Base-by-base conservation (phyloP, 768 basidiomycete species). In the Pulveroboletus sp. region DNA sequence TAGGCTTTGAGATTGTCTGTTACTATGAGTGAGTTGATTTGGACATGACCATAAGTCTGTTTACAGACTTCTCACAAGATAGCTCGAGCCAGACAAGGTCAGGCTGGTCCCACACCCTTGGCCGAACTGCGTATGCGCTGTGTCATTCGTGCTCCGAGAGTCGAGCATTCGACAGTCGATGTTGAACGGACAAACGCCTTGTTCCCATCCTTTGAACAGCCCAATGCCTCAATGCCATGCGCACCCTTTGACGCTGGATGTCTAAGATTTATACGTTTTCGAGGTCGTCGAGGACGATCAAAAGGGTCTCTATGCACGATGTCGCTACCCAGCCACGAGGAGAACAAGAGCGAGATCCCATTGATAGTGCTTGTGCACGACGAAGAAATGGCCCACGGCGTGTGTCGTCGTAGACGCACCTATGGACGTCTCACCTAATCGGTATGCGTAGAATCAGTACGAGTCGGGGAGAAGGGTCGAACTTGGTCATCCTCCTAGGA, bases 331-430 rank as follows among this genome's bases (percentile, higher is more conserved):
- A 27, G 18, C 8, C 58, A 61, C 13, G 58, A 62, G 31, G 39
- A 46, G 1, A 44, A 51, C 32, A 49, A 52, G 51, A 57, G 48
- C 11, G 58, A 53, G 21, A 36, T 53, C 3, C 78, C 79, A 0
- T 58, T 73, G 43, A 56, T 82, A 24, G 60, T 83, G 6, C 69
- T 83, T 7, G 76, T 81, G 4, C 69, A 76, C 38, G 67, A 76
- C 26, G 68, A 73, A 50, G 60, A 69, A 37, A 60, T 72, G 53
- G 69, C 76, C 0, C 56, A 64, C 6, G 67, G 67, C 15, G 63
- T 73, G n/a, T 42, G 50, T 42, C 14, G 18, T 36, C 36, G 8
- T 15, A 38, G 27, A n/a, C 21, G 27, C 8, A 5, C 27, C 8
- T 10, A 8, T 27, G 13, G 14, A n/a, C 6, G 21, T 27, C 13